Conservation (phyloP, 257 asterid genomes). For the Solanum chiquidenum region DNA sequence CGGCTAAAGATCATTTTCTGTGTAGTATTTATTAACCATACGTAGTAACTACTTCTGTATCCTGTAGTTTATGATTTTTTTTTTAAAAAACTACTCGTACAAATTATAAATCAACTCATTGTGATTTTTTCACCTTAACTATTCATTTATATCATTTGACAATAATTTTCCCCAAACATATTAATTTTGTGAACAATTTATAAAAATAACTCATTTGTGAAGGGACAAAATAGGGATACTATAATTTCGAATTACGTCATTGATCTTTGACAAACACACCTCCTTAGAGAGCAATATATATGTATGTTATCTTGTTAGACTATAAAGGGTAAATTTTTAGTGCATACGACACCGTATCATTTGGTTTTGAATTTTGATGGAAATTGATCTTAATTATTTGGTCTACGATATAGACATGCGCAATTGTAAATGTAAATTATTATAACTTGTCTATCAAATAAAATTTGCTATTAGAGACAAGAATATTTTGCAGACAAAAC, state of each 20-base stretch:
- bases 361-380: not conserved
- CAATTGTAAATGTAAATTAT: not conserved
- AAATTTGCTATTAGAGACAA: not conserved
- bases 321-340: not conserved
- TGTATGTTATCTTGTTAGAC: not conserved
- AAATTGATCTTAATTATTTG: not conserved
- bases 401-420: not conserved
- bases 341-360: not conserved
- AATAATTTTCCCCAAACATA: not conserved
- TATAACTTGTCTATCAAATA: not conserved
- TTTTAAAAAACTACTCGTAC: not conserved
- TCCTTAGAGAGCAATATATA: not conserved
- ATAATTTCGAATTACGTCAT: not conserved
- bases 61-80: not conserved
- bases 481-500: not conserved
- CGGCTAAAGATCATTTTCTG: rapidly evolving
- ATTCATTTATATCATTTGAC: not conserved
- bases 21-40: too few relatives aligned
- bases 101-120: not conserved
- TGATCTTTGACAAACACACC: not conserved
- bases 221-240: not conserved
- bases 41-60: not conserved
- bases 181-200: not conserved
- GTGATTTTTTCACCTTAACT: not conserved
- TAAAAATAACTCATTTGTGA: not conserved